These are phyloP conservation scores for Alternaria solani DNA, from an alignment of 2,329 filamentous ascomycete species.

Conservation along the genomic window DNA sequence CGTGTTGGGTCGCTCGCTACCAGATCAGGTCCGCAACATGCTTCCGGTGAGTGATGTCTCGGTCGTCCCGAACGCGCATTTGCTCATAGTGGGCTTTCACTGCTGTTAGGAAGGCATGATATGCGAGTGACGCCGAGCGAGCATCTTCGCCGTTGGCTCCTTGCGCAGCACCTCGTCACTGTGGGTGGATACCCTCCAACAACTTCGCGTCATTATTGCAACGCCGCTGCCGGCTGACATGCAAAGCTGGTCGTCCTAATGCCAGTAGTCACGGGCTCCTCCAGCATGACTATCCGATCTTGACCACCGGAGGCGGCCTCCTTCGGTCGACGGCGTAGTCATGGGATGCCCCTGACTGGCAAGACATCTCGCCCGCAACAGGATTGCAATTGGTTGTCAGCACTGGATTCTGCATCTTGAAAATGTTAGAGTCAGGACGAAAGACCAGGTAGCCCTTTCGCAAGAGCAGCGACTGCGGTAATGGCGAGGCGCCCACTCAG, in stretches of 20 bases:
- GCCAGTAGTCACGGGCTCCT: background rate
- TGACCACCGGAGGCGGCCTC: background rate
- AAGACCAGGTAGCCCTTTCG: background rate
- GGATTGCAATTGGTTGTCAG: background rate
- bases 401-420: background rate
- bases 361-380: background rate
- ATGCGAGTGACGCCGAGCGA: slow-evolving; percentile 1
- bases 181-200: background rate
- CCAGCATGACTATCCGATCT: background rate
- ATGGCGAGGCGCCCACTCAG: background rate
- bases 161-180: background rate
- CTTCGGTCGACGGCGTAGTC: background rate
- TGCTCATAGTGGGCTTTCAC: background rate
- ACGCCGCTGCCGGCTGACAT: background rate
- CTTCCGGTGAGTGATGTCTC: slow-evolving; percentile 10
- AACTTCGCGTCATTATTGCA: background rate
- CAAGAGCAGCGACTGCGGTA: background rate
- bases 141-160: background rate
- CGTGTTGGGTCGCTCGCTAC: slow-evolving; percentile 17
- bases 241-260: background rate
- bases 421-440: background rate
- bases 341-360: background rate
- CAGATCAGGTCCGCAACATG: slow-evolving; percentile 5
- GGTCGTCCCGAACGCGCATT: slow-evolving; percentile 10
- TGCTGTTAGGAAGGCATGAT: background rate